Conservation (phyloP, 2,329 filamentous ascomycete genomes). For the Botrytis paeoniae region DNA sequence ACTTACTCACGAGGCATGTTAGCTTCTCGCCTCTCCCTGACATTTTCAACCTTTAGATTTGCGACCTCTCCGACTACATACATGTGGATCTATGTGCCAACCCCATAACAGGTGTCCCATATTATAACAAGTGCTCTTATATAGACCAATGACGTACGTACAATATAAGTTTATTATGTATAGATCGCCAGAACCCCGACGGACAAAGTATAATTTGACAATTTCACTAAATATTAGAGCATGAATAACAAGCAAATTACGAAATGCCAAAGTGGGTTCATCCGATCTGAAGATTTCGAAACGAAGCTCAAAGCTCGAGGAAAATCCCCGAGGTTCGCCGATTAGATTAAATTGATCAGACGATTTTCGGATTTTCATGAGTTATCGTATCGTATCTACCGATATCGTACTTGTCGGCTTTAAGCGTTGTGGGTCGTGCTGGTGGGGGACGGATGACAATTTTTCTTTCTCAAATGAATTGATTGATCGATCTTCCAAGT, state of each 20-base stretch:
- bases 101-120: not conserved
- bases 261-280: constrained; percentile 4
- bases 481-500: constrained; percentile 6
- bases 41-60: not conserved
- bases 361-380: not conserved
- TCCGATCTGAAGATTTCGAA: not conserved
- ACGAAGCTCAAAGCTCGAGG: not conserved
- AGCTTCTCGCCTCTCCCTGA: not conserved
- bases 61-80: not conserved
- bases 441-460: not conserved
- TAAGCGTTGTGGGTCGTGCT: not conserved
- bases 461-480: not conserved
- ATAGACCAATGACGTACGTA: constrained; percentile 10
- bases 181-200: not conserved
- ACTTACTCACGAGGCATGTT: not conserved
- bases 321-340: constrained; percentile 11
- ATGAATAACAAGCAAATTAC: constrained; percentile 11
- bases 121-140: not conserved
- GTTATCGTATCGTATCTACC: not conserved
- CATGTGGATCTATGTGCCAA: not conserved
- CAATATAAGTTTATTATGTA: not conserved
- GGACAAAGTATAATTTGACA: not conserved
- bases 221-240: not conserved
- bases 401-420: constrained; percentile 6
- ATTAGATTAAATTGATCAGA: constrained; percentile 11